A percentile compares a stretch with the other conserved stretches of the same genome.
Evolutionary conservation across 805 yeast genomes (phyloP).

Genomic region (Saccharomycopsis schoenii): DNA sequence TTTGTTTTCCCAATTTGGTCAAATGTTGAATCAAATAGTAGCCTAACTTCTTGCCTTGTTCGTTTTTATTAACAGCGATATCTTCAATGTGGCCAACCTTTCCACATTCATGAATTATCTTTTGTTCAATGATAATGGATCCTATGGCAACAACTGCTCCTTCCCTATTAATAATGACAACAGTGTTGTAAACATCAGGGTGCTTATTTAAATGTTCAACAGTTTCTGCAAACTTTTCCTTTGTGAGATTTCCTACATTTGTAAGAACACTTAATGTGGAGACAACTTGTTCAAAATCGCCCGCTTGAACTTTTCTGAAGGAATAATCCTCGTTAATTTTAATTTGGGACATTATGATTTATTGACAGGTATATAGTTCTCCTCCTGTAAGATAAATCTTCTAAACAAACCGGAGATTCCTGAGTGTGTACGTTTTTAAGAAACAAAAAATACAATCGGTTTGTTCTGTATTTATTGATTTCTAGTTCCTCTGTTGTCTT

Average conservation of each 20-base stretch:
- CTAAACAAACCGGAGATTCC: too few species aligned
- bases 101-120: conserved; percentile 77
- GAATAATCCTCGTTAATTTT: conserved; percentile 56
- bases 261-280: conserved; percentile 62
- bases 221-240: conserved; percentile 38
- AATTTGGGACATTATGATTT: neutral
- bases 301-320: conserved; percentile 43
- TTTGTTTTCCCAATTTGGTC: conserved; percentile 43
- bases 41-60: conserved; percentile 84
- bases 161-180: conserved; percentile 48
- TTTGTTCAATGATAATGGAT: conserved; percentile 66
- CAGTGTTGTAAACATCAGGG: conserved; percentile 50
- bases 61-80: conserved; percentile 62
- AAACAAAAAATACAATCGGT: neutral
- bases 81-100: conserved; percentile 92
- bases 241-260: conserved; percentile 65
- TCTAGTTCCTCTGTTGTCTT: neutral
- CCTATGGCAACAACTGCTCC: conserved; percentile 75
- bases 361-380: neutral
- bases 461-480: neutral
- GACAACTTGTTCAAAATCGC: conserved; percentile 60
- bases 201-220: conserved; percentile 47
- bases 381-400: neutral
- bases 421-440: too few species aligned
- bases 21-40: conserved; percentile 51